Percentiles rank a stretch among this genome's conserved stretches.
Conservation (phyloP, 2,329 filamentous ascomycete genomes). For the Verticillium tricorpus region DNA sequence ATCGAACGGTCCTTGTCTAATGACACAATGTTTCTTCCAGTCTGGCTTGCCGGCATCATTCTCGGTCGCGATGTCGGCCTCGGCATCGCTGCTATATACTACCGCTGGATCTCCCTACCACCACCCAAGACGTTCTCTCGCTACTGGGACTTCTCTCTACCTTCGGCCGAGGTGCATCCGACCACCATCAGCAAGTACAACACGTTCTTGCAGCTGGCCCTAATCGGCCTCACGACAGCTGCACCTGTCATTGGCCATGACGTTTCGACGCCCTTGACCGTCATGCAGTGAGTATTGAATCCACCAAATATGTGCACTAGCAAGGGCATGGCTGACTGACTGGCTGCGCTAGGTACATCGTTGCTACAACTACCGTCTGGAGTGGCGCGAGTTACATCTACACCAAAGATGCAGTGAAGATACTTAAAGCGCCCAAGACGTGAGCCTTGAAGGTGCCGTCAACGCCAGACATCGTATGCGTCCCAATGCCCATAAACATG, state of each 20-base stretch:
- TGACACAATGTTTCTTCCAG: slow-evolving; percentile 30
- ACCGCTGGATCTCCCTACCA: slow-evolving; percentile 89
- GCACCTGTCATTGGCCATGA: slow-evolving; percentile 68
- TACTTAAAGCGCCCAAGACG: slow-evolving; percentile 45
- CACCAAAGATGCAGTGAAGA: slow-evolving; percentile 87
- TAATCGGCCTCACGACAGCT: slow-evolving; percentile 81
- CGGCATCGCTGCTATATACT: slow-evolving; percentile 85
- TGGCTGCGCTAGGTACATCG: slow-evolving; percentile 59
- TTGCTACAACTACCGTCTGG: slow-evolving; percentile 87
- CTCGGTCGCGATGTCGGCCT: slow-evolving; percentile 83
- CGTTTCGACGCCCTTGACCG: slow-evolving; percentile 49
- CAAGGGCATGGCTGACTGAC: not conserved
- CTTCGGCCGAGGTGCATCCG: slow-evolving; percentile 77
- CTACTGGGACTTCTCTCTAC: slow-evolving; percentile 97
- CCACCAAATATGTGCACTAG: not conserved
- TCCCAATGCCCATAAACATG: no score
- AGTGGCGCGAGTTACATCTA: slow-evolving; percentile 90
- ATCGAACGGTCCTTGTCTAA: not conserved
- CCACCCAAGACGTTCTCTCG: slow-evolving; percentile 86
- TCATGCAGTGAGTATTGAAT: slow-evolving; percentile 54
- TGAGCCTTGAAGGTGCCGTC: not conserved
- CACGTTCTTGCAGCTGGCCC: slow-evolving; percentile 81
- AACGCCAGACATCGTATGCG: not conserved
- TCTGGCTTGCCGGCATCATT: slow-evolving; percentile 87
- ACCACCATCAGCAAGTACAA: slow-evolving; percentile 88